These are phyloP conservation scores for Cadophora sp. DNA, from an alignment of 2,329 filamentous ascomycete genomes.

Conservation along the genomic window DNA sequence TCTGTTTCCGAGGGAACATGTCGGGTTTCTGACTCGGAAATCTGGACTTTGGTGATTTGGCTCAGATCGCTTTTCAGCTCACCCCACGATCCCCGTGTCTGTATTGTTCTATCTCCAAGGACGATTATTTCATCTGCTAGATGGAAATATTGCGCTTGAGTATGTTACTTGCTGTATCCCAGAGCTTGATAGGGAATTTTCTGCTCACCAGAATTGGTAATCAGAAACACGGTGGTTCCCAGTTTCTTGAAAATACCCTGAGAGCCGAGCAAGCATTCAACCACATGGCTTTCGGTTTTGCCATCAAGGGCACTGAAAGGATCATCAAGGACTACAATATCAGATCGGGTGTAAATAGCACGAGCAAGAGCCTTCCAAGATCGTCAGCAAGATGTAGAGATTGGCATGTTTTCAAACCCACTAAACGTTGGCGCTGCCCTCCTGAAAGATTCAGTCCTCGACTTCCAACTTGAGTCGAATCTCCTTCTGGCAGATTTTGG, in stretches of 20 bases:
- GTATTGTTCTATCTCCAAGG: neutral
- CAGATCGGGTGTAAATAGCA: conserved; percentile 49
- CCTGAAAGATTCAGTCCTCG: conserved; percentile 51
- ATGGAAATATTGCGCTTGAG: neutral
- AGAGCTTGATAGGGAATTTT: neutral
- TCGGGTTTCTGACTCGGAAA: neutral
- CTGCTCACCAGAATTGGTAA: neutral
- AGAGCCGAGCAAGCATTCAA: conserved; percentile 46
- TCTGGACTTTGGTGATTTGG: neutral
- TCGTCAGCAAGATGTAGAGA: neutral
- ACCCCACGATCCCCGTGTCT: neutral
- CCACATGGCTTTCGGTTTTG: conserved; percentile 50
- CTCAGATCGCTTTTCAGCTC: neutral
- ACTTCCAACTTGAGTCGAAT: conserved; percentile 48
- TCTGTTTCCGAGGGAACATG: neutral
- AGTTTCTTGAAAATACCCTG: conserved; percentile 27
- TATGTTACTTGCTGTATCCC: neutral
- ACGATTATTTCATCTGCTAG: neutral
- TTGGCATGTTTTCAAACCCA: neutral
- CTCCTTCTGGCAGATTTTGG: conserved; percentile 43
- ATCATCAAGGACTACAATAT: conserved; percentile 53
- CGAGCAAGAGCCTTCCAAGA: conserved; percentile 48
- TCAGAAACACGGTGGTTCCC: conserved; percentile 45
- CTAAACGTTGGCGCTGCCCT: conserved; percentile 50
- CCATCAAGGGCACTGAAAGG: conserved; percentile 52